Evolutionary conservation across 495 filamentous ascomycete species (phyloP).

Genomic region (Xylaria telfairii): DNA sequence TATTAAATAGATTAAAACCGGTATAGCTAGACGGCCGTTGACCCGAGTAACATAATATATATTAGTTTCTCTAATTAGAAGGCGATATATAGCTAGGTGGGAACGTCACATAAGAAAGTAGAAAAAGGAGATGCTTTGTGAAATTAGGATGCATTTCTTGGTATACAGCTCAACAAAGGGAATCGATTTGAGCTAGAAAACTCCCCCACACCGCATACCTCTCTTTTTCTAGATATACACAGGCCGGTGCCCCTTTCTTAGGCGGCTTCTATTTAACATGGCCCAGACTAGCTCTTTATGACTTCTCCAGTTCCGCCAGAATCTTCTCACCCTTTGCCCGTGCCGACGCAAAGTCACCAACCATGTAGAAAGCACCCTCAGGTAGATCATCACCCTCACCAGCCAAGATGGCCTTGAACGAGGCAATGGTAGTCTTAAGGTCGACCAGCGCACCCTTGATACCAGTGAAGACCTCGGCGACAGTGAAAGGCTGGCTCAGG

Average conservation of each 20-base stretch:
- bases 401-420: constrained; percentile 96
- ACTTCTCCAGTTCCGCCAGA: constrained; percentile 87
- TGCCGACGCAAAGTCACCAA: constrained; percentile 92
- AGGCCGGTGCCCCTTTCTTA: constrained; percentile 31
- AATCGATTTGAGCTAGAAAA: constrained; percentile 44
- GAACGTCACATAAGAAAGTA: not conserved
- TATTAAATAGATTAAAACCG: no score
- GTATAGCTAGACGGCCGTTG: no score
- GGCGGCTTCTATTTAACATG: constrained; percentile 43
- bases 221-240: constrained; percentile 49
- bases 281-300: constrained; percentile 54
- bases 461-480: constrained; percentile 98
- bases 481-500: constrained; percentile 98
- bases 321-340: constrained; percentile 99
- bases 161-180: constrained; percentile 46
- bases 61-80: no score
- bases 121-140: constrained; percentile 4
- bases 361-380: constrained; percentile 98
- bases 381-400: constrained; percentile 96
- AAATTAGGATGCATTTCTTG: constrained; percentile 40
- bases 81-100: not conserved
- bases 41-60: no score
- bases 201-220: constrained; percentile 38
- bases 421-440: constrained; percentile 95
- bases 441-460: constrained; percentile 97